Evolutionary conservation across 2,329 filamentous ascomycete genomes (phyloP).

Genomic region (Diplodia intermedia): DNA sequence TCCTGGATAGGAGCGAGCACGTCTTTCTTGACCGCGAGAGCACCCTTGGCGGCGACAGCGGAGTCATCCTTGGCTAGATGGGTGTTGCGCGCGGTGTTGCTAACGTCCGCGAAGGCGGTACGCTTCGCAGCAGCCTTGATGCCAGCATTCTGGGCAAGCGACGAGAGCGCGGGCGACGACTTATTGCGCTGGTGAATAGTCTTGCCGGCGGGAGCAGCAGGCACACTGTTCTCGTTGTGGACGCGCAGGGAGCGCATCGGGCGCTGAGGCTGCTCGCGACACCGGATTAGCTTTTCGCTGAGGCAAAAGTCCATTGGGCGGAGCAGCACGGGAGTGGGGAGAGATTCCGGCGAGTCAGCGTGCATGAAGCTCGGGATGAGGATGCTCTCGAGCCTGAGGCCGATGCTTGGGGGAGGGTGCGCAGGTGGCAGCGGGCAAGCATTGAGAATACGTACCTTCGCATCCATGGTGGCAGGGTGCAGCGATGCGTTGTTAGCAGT

Average conservation of each 20-base stretch:
- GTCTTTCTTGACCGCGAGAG: conserved; percentile 37
- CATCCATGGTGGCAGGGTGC: conserved; percentile 48
- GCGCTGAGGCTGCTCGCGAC: conserved; percentile 69
- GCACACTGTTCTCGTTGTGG: conserved; percentile 72
- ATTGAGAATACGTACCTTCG: conserved; percentile 49
- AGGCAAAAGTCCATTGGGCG: conserved; percentile 30
- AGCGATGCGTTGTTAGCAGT: conserved; percentile 31
- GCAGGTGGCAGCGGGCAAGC: conserved; percentile 27
- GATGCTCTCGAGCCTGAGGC: conserved; percentile 16
- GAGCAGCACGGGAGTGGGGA: conserved; percentile 19
- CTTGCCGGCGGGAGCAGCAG: conserved; percentile 51
- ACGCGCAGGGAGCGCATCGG: conserved; percentile 64
- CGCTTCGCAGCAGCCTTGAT: conserved; percentile 74
- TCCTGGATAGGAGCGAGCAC: conserved; percentile 28
- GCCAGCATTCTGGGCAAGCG: conserved; percentile 60
- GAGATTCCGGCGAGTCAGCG: conserved; percentile 22
- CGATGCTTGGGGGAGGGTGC: conserved; percentile 15
- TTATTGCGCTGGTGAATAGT: conserved; percentile 81
- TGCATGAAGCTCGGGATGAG: conserved; percentile 11
- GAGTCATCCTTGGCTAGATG: conserved; percentile 63
- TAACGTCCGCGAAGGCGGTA: conserved; percentile 81
- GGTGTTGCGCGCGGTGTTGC: conserved; percentile 64
- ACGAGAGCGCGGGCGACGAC: conserved; percentile 70
- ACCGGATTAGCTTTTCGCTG: conserved; percentile 28
- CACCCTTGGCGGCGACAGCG: conserved; percentile 56